These are phyloP conservation scores for Brettanomyces sp. DNA, from an alignment of 805 yeast species.

Conservation along the genomic window DNA sequence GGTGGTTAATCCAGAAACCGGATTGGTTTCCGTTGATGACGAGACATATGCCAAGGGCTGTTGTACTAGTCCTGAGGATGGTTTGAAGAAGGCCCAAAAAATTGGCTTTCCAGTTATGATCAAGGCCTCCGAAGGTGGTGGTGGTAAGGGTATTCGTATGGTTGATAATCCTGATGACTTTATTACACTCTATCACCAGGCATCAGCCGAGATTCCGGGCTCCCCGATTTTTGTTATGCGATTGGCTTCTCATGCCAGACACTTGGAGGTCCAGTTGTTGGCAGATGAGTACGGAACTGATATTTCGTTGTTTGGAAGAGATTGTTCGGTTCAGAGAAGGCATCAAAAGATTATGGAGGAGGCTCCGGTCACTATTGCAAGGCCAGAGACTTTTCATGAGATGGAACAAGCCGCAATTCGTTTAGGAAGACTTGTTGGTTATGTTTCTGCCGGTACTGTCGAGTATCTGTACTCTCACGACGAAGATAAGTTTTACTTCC, in stretches of 20 bases:
- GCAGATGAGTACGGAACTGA: conserved; percentile 99
- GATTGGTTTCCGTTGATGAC: conserved; percentile 83
- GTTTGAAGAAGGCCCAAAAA: conserved; percentile 69
- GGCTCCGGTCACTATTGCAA: conserved; percentile 97
- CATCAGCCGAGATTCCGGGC: conserved; percentile 96
- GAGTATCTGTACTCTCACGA: conserved; percentile 92
- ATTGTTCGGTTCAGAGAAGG: conserved; percentile 98
- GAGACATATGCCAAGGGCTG: conserved; percentile 83
- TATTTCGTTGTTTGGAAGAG: conserved; percentile 95
- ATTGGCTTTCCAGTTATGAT: conserved; percentile 99
- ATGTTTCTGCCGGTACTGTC: conserved; percentile 98
- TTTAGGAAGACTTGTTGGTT: conserved; percentile 93
- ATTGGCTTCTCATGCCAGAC: conserved; percentile 95
- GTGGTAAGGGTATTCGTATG: conserved; percentile 99
- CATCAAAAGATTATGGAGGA: conserved; percentile 98
- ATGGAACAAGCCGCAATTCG: conserved; percentile 99
- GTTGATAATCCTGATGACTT: conserved; percentile 82
- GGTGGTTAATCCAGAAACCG: conserved; percentile 51
- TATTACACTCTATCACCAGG: conserved; percentile 72
- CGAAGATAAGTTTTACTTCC: conserved; percentile 90
- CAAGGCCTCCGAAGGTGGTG: conserved; percentile 99
- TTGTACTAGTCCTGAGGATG: conserved; percentile 79
- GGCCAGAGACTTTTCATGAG: conserved; percentile 67
- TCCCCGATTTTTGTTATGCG: conserved; percentile 98
- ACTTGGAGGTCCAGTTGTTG: conserved; percentile 92